Conservation (phyloP, 768 basidiomycete genomes). For the Candolleomyces eurysporus region DNA sequence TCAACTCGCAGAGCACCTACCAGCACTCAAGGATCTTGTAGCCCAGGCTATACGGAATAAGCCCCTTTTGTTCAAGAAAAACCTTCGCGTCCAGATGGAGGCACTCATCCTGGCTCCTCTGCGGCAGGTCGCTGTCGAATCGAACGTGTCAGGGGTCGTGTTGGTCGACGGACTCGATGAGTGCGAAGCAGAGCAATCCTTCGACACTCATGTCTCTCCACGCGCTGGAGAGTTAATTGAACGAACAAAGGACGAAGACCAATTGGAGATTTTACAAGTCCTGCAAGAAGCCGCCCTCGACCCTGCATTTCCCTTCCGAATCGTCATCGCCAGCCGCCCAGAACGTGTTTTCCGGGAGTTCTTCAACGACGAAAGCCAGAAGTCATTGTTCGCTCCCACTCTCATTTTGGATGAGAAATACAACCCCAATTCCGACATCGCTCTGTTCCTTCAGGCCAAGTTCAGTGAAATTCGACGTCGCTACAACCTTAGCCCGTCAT, state of each 20-base stretch:
- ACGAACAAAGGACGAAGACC: neutral
- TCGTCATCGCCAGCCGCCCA: constrained; percentile 10
- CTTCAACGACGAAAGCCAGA: neutral
- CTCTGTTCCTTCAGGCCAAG: neutral
- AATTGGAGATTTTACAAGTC: constrained; percentile 1
- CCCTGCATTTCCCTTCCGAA: neutral
- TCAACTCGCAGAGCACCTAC: neutral
- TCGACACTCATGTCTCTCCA: no score
- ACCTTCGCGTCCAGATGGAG: neutral
- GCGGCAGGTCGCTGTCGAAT: neutral
- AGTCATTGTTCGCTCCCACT: no score
- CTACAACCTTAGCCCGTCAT: constrained; percentile 4
- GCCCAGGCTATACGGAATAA: neutral
- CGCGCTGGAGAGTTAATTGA: neutral
- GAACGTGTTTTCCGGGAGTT: neutral
- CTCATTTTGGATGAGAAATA: neutral
- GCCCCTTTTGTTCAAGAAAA: neutral
- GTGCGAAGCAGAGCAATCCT: neutral
- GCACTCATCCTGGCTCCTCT: neutral
- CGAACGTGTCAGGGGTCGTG: neutral
- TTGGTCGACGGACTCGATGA: constrained; percentile 14
- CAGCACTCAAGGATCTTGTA: neutral
- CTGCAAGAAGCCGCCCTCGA: neutral
- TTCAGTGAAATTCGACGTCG: constrained; percentile 2
- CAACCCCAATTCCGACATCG: constrained; percentile 2